Percentiles rank a stretch among this genome's conserved stretches.
These are phyloP conservation scores for Aphanomyces euteiches DNA, from an alignment of 352 stramenopile species.

Conservation along the genomic window DNA sequence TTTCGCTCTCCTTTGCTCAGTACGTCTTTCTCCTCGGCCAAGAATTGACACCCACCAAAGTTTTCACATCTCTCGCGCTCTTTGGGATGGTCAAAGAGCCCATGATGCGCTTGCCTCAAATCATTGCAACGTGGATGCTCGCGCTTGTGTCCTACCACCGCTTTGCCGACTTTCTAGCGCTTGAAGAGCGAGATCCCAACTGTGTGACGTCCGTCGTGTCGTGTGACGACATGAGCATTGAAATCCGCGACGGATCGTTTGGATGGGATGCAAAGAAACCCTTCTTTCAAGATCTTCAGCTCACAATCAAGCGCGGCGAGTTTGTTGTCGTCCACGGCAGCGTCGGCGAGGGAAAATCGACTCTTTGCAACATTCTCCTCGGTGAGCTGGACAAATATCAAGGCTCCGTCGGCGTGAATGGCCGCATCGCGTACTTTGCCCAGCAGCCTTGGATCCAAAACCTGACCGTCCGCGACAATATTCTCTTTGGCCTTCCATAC, in stretches of 20 bases:
- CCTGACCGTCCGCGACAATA: conserved; percentile 69
- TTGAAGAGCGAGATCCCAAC: background rate
- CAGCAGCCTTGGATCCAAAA: conserved; percentile 46
- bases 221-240: conserved; percentile 30
- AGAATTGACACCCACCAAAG: conserved; percentile 24
- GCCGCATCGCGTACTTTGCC: conserved; percentile 30
- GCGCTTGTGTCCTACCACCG: conserved; percentile 9
- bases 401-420: background rate
- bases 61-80: conserved; percentile 32
- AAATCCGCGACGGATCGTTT: conserved; percentile 56
- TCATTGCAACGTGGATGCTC: conserved; percentile 27
- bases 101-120: conserved; percentile 27
- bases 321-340: conserved; percentile 48
- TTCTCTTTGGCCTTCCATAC: conserved; percentile 62
- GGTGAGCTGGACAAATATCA: conserved; percentile 73
- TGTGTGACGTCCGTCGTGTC: background rate
- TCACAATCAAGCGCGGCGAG: conserved; percentile 44
- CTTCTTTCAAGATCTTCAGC: conserved; percentile 40
- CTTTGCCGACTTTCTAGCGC: conserved; percentile 15
- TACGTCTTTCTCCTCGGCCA: conserved; percentile 19
- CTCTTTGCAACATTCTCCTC: conserved; percentile 78
- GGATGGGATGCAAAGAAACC: conserved; percentile 35
- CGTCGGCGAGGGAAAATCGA: conserved; percentile 76
- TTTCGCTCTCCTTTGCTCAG: conserved; percentile 22
- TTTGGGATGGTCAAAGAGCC: conserved; percentile 32